Conservation (phyloP, 306 rosid genomes). For the Datisca glomerata region DNA sequence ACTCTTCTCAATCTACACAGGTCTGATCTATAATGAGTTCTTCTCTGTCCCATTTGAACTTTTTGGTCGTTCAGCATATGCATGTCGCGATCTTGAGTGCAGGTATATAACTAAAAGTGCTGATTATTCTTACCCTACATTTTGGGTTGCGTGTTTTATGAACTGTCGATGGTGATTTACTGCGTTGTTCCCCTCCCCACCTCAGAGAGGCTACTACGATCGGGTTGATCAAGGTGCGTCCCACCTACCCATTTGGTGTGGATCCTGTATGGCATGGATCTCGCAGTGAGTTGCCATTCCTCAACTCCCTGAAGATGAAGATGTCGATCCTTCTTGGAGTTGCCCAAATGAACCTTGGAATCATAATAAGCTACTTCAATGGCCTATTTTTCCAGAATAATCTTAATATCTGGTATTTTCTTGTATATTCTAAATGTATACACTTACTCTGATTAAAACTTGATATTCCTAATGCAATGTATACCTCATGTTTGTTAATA, state of each 20-base stretch:
- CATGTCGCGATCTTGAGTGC: slow-evolving; percentile 82
- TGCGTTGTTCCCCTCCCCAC: neutral
- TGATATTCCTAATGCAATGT: neutral
- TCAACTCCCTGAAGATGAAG: slow-evolving; percentile 96
- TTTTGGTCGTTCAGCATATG: slow-evolving; percentile 84
- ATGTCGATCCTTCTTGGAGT: slow-evolving; percentile 96
- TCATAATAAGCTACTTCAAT: slow-evolving; percentile 72
- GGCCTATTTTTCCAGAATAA: slow-evolving; percentile 57
- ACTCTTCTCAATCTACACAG: slow-evolving; percentile 90
- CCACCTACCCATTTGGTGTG: slow-evolving; percentile 87
- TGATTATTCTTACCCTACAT: slow-evolving; percentile 4
- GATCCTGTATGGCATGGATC: slow-evolving; percentile 97
- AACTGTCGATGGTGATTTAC: slow-evolving; percentile 7
- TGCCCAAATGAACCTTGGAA: slow-evolving; percentile 97
- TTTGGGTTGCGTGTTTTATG: slow-evolving; percentile 1
- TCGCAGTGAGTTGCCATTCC: slow-evolving; percentile 92
- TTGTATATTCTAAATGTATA: slow-evolving; percentile 1
- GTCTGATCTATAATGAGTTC: slow-evolving; percentile 90
- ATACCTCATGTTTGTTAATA: too few species aligned
- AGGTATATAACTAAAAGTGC: slow-evolving; percentile 33
- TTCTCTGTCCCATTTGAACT: slow-evolving; percentile 83
- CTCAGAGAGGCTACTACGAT: slow-evolving; percentile 70
- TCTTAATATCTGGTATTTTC: slow-evolving; percentile 76
- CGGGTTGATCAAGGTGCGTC: slow-evolving; percentile 72
- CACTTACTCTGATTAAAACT: too few species aligned